phyloP scores from a whole-genome alignment of 208 protist species.

The Trichomonas tenax region DNA sequence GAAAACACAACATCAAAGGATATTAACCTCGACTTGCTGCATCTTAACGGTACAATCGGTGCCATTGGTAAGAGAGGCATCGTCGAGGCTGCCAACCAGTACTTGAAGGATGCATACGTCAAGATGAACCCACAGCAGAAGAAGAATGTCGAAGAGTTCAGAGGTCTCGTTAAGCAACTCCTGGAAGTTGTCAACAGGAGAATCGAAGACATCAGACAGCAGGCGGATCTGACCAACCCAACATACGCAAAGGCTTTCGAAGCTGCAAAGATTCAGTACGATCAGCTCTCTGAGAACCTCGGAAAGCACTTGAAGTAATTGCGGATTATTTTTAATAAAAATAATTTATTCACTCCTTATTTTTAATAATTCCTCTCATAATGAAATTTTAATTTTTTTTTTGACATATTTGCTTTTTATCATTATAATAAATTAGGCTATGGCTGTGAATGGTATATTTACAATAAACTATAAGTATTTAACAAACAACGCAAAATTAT shows the following conservation, averaged over 20 bases:
- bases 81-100: neutral
- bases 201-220: neutral
- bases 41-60: neutral
- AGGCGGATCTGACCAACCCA: neutral
- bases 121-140: neutral
- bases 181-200: neutral
- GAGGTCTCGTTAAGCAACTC: neutral
- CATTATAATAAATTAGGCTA: too few relatives aligned
- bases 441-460: too few relatives aligned
- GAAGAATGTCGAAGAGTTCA: neutral
- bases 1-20: neutral
- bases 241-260: neutral
- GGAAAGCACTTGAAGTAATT: neutral
- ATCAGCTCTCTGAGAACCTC: neutral
- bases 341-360: too few relatives aligned
- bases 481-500: too few relatives aligned
- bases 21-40: neutral
- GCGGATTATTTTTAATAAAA: too few relatives aligned
- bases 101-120: neutral
- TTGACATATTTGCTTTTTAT: too few relatives aligned
- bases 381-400: too few relatives aligned
- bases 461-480: too few relatives aligned
- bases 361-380: too few relatives aligned
- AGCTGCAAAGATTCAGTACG: neutral
- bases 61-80: neutral